These are phyloP conservation scores for Protomyces inundatus DNA, from an alignment of 1,139 yeast species.

Conservation along the genomic window DNA sequence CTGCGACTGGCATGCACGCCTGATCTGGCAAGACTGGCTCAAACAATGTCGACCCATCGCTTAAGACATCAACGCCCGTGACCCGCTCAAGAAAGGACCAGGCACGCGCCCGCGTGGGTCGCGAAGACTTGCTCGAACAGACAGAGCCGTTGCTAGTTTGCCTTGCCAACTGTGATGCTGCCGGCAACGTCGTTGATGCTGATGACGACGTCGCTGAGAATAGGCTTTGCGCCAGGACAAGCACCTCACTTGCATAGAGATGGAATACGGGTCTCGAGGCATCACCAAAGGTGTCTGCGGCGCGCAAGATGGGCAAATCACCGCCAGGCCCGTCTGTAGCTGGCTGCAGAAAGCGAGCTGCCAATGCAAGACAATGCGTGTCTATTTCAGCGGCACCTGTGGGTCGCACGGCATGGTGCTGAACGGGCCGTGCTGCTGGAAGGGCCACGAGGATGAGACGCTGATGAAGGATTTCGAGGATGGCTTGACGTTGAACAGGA, in stretches of 20 bases:
- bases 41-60: not conserved
- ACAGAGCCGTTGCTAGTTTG: not conserved
- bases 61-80: not conserved
- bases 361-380: not conserved
- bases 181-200: not conserved
- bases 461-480: constrained; percentile 10
- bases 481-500: constrained; percentile 2
- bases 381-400: not conserved
- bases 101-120: not conserved
- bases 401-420: not conserved
- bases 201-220: not conserved
- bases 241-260: not conserved
- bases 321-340: not conserved
- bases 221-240: not conserved
- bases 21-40: no score
- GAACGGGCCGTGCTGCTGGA: no score
- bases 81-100: not conserved
- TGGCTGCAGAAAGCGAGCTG: not conserved
- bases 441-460: not conserved
- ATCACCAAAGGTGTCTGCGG: not conserved
- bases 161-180: not conserved
- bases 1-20: no score
- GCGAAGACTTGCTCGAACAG: not conserved
- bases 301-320: not conserved
- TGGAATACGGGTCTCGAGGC: not conserved